These are phyloP conservation scores for Leucosporidium scottii DNA, from an alignment of 768 basidiomycete genomes.

Conservation along the genomic window DNA sequence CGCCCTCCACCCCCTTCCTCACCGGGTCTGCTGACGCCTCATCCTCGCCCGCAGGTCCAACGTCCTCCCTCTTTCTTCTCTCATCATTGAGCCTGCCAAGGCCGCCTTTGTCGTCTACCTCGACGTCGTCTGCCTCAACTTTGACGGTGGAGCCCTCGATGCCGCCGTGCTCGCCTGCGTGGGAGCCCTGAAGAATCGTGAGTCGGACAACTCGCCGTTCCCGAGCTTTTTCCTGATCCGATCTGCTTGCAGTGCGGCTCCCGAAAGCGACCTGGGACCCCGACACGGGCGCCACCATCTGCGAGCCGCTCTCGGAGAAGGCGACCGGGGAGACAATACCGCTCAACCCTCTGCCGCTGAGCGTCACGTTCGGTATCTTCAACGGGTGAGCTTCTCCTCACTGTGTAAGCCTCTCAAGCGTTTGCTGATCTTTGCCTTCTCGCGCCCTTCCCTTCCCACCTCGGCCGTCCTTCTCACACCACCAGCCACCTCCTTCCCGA, in stretches of 20 bases:
- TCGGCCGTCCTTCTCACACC: too few relatives aligned
- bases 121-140: slow-evolving; percentile 91
- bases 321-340: slow-evolving; percentile 48
- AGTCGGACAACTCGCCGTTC: slow-evolving; percentile 50
- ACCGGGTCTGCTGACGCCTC: background rate
- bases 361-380: slow-evolving; percentile 70
- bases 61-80: slow-evolving; percentile 56
- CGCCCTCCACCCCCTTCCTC: background rate
- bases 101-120: slow-evolving; percentile 91
- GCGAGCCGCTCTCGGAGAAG: slow-evolving; percentile 11
- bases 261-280: slow-evolving; percentile 19
- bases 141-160: slow-evolving; percentile 92
- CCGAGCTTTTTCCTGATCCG: slow-evolving; percentile 55
- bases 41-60: slow-evolving; percentile 52
- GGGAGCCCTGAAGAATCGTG: slow-evolving; percentile 66
- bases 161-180: slow-evolving; percentile 81
- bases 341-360: slow-evolving; percentile 47
- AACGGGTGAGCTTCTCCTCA: slow-evolving; percentile 54
- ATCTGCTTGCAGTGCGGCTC: slow-evolving; percentile 43
- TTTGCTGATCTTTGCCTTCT: too few relatives aligned
- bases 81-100: slow-evolving; percentile 73
- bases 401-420: too few relatives aligned
- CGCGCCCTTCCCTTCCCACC: too few relatives aligned
- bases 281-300: slow-evolving; percentile 10
- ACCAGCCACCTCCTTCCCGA: slow-evolving; percentile 60